These are phyloP conservation scores for Gamarada debralockiae DNA, from an alignment of 495 filamentous ascomycete genomes.

Conservation along the genomic window DNA sequence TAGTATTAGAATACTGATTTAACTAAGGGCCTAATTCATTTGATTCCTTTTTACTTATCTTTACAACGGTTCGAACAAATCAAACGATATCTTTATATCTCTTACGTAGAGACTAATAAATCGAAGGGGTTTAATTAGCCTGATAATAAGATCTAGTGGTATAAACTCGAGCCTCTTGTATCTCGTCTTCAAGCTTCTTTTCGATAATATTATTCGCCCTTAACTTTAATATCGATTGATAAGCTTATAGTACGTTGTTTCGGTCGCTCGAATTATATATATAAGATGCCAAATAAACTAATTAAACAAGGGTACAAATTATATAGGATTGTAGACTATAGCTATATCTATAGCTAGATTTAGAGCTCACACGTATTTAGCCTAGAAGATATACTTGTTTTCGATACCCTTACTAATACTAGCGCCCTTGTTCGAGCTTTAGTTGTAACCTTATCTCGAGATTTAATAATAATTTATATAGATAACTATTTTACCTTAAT, in stretches of 20 bases:
- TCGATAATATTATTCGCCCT: too few relatives aligned
- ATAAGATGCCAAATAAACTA: too few relatives aligned
- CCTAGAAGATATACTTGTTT: background rate
- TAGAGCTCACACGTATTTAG: conserved; percentile 4
- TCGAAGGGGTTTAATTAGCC: background rate
- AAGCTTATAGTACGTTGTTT: too few relatives aligned
- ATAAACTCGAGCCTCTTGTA: background rate
- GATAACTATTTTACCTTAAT: too few relatives aligned
- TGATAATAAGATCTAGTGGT: background rate
- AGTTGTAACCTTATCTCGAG: background rate
- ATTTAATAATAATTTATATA: too few relatives aligned
- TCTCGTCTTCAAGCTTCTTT: background rate
- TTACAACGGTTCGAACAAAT: background rate
- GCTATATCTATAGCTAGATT: conserved; percentile 6
- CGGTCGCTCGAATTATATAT: too few relatives aligned
- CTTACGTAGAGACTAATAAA: too few relatives aligned
- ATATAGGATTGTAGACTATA: conserved; percentile 1
- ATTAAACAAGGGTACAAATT: too few relatives aligned
- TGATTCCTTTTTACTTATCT: background rate
- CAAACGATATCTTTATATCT: background rate
- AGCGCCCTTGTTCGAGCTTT: background rate
- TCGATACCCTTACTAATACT: background rate
- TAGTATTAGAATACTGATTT: conserved; percentile 2
- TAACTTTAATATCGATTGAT: too few relatives aligned
- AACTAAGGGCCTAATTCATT: background rate